Evolutionary conservation across 768 basidiomycete species (phyloP), one percentile per base, ranked within the genome.

Genomic region (Mycena venus): DNA sequence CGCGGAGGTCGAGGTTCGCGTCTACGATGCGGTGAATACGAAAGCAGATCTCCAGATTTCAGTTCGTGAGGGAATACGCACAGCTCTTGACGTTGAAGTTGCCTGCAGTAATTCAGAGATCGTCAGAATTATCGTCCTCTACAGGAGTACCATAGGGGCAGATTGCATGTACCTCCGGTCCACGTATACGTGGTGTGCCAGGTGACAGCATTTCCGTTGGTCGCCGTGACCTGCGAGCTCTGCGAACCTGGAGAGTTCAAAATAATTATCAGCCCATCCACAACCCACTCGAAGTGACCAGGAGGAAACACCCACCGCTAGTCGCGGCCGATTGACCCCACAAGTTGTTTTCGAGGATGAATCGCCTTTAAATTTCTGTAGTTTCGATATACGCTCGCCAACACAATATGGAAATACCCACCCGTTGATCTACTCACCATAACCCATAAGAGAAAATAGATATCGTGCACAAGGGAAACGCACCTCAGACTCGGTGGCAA

Each of bases 181-280:
- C 83, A 84, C 55, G 61, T 81, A 70, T 84, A 84, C 19, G 79
- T 83, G 5, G 83, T 84, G 53, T 81, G 75, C 83, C 83, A 84
- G 36, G 82, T 74, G 25, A 83, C 75, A 19, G 75, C 65, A 58
- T 81, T 79, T 4, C 81, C 82, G 59, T 73, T 80, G 21, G 78
- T 78, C 4, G 79, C 69, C 29, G 80, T 81, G 4, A 77, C 81
- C 53, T 84, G 83, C 19, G 83, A 80, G 44, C 64, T 82, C 53
- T 84, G 83, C 14, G 78, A 82, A 15, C 83, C 83, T 83, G 34
- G 4, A 5, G 15, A 15, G 9, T 40, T 58, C 34, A n/a, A n/a
- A n/a, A n/a, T n/a, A n/a, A n/a, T n/a, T n/a, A n/a, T n/a, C n/a
- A n/a, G n/a, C 36, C 17, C 10, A 51, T 14, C 34, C 25, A 11